Evolutionary conservation across 2,329 filamentous ascomycete species (phyloP).

Genomic region (Penicillium polonicum): DNA sequence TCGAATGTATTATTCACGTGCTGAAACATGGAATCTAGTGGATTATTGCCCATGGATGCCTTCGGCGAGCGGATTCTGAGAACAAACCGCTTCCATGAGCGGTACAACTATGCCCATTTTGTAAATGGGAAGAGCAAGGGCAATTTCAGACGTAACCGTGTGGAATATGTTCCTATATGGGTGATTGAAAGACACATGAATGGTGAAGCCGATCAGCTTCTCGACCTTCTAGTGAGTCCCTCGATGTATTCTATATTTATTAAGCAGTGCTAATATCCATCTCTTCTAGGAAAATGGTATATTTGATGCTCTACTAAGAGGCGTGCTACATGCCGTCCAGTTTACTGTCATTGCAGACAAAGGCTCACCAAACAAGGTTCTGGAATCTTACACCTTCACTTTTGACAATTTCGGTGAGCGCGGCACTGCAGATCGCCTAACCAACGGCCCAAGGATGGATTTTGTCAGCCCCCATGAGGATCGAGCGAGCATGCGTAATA

Average conservation of each 20-base stretch:
- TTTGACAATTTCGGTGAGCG: background rate
- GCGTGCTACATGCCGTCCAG: background rate
- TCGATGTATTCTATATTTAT: background rate
- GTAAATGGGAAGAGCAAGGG: background rate
- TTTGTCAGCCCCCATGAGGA: background rate
- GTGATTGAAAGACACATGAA: background rate
- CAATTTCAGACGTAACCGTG: background rate
- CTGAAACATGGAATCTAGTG: background rate
- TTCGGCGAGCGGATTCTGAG: background rate
- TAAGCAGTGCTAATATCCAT: background rate
- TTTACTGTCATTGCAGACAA: background rate
- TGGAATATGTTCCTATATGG: background rate
- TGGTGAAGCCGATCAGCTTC: background rate
- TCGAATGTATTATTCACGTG: background rate
- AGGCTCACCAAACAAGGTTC: background rate
- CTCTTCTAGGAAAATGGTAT: background rate
- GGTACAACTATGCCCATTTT: background rate
- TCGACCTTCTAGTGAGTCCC: background rate
- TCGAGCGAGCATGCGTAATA: background rate
- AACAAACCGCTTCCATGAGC: background rate
- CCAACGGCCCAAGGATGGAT: background rate
- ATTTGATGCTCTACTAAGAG: background rate
- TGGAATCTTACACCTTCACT: background rate
- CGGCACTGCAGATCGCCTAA: background rate
- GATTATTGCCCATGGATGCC: background rate